A percentile compares a stretch with the other conserved stretches of the same genome.
Evolutionary conservation across 1,284 basidiomycete species (phyloP).

Genomic region (Pisolithus thermaeus): DNA sequence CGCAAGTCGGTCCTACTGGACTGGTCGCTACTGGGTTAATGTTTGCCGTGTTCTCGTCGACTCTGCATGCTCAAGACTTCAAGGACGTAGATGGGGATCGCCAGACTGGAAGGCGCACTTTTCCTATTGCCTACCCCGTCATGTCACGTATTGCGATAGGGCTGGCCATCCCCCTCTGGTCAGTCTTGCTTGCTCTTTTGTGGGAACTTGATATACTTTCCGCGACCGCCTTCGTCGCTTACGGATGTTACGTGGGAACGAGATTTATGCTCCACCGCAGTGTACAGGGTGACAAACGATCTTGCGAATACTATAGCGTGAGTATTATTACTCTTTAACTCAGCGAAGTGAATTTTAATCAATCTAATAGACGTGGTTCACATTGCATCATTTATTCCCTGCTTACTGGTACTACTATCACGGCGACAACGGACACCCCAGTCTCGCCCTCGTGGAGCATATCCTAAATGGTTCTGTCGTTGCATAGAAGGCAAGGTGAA

Average conservation of each 20-base stretch:
- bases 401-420: constrained; percentile 30
- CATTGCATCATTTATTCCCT: constrained; percentile 27
- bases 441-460: constrained; percentile 17
- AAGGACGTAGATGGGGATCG: constrained; percentile 33
- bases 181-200: constrained; percentile 15
- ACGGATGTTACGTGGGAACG: constrained; percentile 23
- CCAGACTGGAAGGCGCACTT: constrained; percentile 27
- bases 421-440: constrained; percentile 8
- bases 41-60: constrained; percentile 27
- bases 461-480: not conserved
- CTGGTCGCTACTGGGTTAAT: constrained; percentile 23
- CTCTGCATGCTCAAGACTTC: constrained; percentile 39
- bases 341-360: not conserved
- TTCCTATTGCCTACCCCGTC: constrained; percentile 32
- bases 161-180: constrained; percentile 22
- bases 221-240: constrained; percentile 19
- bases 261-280: constrained; percentile 23
- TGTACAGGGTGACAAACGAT: constrained; percentile 23
- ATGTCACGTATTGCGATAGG: constrained; percentile 21
- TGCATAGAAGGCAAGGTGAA: too few species aligned
- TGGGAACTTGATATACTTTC: constrained; percentile 24
- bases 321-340: constrained; percentile 2
- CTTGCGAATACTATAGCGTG: constrained; percentile 31
- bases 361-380: constrained; percentile 24
- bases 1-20: constrained; percentile 18